Evolutionary conservation across 306 rosid genomes (phyloP), one percentile per base, ranked within the genome.

Genomic region (Cicer chorassanicum): DNA sequence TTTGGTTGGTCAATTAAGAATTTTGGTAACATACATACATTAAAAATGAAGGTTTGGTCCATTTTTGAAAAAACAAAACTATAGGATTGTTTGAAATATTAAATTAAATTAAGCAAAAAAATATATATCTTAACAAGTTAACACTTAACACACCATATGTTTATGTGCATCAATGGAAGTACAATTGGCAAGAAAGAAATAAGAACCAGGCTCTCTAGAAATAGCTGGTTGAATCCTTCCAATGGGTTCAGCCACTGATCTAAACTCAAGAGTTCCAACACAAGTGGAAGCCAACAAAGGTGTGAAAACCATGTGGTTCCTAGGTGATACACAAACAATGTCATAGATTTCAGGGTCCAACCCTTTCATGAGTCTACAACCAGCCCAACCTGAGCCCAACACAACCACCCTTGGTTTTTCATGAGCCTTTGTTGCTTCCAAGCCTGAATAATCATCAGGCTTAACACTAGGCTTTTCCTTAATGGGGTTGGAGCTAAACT

Each of bases 201-300:
- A 93, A 5, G 98, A 93, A 8, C 93, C 97, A 7, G 98, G 92
- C 44, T 93, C 92, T 10, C 85, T 87, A 72, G 96, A 91, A 51
- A 93, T 82, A 11, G 97, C 89, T 1, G 96, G 98, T 74, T 93
- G 98, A 70, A 93, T 93, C 78, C 97, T 82, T 19, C 70, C 93
- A 79, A 93, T 89, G 14, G 98, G 96, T 81, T 93, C 98, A 9
- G 98, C 93, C n/a, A 93, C 96, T 18, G 98, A 91, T 82, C 97
- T 83, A 71, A 93, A 91, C 79, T 93, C 98, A 51, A 91, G 89
- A 21, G 98, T 93, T 40, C 98, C 98, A 42, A 93, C 98, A 48
- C 98, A 93, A 0, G 98, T 93, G 0, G 98, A 93, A 21, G 98
- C 98, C 85, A 93, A 78, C 4, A 91, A 79, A 41, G 98, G 98